phyloP scores from a whole-genome alignment of 306 rosid genomes.

The Casuarina cunninghamiana region DNA sequence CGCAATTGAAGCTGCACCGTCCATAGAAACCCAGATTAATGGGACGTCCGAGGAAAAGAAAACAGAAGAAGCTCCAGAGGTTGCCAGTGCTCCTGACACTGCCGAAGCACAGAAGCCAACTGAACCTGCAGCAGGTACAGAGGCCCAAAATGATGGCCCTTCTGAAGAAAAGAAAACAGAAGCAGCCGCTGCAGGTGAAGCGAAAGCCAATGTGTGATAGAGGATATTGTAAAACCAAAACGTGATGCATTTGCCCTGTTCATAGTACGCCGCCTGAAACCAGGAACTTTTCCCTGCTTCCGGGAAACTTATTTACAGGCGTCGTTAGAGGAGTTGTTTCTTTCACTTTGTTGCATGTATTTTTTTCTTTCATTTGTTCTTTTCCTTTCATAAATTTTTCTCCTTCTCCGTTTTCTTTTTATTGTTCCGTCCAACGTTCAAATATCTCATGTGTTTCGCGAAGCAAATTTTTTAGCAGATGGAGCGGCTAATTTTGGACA shows the following conservation, averaged over 20 bases:
- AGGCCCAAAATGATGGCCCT: neutral
- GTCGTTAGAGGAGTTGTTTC: constrained; percentile 10
- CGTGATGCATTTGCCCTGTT: constrained; percentile 3
- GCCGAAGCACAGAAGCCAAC: constrained; percentile 25
- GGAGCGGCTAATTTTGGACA: too few species aligned
- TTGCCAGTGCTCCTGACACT: neutral
- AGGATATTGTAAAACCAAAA: constrained; percentile 13
- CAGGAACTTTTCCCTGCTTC: constrained; percentile 8
- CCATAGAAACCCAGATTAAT: neutral
- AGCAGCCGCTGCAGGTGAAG: neutral
- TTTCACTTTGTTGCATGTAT: neutral
- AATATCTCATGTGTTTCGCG: too few species aligned
- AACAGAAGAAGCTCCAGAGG: neutral
- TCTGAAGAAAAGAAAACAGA: constrained; percentile 28
- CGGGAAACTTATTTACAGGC: constrained; percentile 20
- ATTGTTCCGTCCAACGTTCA: too few species aligned
- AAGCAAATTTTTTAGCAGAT: too few species aligned
- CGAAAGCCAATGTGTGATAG: constrained; percentile 11
- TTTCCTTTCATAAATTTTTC: neutral
- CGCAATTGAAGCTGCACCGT: neutral
- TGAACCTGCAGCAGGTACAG: constrained; percentile 3
- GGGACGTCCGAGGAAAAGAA: neutral
- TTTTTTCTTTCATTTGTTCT: constrained; percentile 17
- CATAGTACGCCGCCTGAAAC: neutral
- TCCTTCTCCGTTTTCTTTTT: constrained; percentile 3